Conservation (phyloP, 306 rosid species). For the Cicer bijugum region DNA sequence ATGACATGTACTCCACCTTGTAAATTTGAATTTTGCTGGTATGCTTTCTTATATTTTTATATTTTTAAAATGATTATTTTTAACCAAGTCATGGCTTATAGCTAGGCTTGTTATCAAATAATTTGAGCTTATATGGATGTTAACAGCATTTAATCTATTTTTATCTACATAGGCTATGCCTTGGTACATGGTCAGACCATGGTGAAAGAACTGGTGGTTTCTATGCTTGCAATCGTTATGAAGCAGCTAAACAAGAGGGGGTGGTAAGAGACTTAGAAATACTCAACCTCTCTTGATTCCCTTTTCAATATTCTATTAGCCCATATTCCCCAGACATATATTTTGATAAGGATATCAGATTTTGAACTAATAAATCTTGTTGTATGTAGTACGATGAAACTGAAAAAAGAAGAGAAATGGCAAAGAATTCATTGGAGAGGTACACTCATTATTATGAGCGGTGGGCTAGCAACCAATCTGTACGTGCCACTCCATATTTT, state of each 20-base stretch:
- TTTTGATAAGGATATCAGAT: conserved; percentile 34
- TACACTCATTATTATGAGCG: conserved; percentile 98
- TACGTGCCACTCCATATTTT: conserved; percentile 51
- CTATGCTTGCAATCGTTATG: conserved; percentile 75
- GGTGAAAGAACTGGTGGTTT: conserved; percentile 73
- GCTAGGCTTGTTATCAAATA: conserved; percentile 12
- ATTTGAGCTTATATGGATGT: conserved; percentile 16
- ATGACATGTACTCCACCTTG: conserved; percentile 90
- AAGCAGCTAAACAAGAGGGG: conserved; percentile 66
- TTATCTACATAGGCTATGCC: conserved; percentile 73
- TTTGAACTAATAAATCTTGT: conserved; percentile 36
- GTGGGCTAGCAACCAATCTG: conserved; percentile 98
- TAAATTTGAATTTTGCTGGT: conserved; percentile 89
- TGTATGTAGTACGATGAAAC: conserved; percentile 66
- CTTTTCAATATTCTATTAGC: conserved; percentile 29
- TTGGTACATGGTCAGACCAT: conserved; percentile 72
- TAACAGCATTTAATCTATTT: conserved; percentile 35
- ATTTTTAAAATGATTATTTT: conserved; percentile 3
- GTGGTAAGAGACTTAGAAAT: conserved; percentile 54
- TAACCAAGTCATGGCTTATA: conserved; percentile 12
- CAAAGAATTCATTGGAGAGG: conserved; percentile 96
- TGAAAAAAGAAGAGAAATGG: conserved; percentile 97
- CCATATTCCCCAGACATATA: neutral
- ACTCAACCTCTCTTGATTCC: conserved; percentile 28
- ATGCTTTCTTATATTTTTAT: neutral